Percentiles rank a stretch among this genome's conserved stretches.
Conservation (phyloP, 179 eudicot species). For the Beta lomatogona region DNA sequence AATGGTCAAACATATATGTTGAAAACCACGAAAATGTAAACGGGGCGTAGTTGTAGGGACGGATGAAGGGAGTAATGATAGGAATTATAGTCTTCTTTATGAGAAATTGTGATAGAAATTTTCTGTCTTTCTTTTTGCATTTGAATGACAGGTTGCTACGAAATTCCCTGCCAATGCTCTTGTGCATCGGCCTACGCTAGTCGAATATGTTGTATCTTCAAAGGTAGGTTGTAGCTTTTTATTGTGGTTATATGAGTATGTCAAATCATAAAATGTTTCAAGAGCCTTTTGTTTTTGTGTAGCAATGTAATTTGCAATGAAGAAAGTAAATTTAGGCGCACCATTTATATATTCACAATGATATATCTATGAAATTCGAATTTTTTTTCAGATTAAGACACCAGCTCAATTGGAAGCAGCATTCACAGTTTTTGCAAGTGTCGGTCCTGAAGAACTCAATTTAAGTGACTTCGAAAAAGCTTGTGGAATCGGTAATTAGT, state of each 20-base stretch:
- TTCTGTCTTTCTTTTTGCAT: neutral
- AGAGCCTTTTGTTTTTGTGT: neutral
- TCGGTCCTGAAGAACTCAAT: conserved; percentile 56
- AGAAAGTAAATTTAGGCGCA: neutral
- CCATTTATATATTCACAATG: no score
- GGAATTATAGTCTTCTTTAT: neutral
- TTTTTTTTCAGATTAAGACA: conserved; percentile 52
- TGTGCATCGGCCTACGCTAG: conserved; percentile 69
- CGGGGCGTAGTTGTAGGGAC: no score
- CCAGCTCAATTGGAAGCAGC: conserved; percentile 81
- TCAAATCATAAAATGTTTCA: neutral
- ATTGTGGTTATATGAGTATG: neutral
- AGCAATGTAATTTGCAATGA: neutral
- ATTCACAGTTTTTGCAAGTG: conserved; percentile 45
- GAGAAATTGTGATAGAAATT: neutral
- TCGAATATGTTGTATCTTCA: conserved; percentile 60
- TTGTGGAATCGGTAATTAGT: conserved; percentile 77
- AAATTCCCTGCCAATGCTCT: conserved; percentile 85
- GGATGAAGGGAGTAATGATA: neutral
- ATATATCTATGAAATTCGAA: no score
- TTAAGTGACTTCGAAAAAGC: conserved; percentile 72
- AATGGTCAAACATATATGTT: no score
- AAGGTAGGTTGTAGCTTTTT: conserved; percentile 43
- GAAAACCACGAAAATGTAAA: no score
- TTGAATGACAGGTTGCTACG: conserved; percentile 71